A percentile compares a stretch with the other conserved stretches of the same genome.
These are phyloP conservation scores for Rutstroemia sydowiana DNA, from an alignment of 2,329 filamentous ascomycete species.

Conservation along the genomic window DNA sequence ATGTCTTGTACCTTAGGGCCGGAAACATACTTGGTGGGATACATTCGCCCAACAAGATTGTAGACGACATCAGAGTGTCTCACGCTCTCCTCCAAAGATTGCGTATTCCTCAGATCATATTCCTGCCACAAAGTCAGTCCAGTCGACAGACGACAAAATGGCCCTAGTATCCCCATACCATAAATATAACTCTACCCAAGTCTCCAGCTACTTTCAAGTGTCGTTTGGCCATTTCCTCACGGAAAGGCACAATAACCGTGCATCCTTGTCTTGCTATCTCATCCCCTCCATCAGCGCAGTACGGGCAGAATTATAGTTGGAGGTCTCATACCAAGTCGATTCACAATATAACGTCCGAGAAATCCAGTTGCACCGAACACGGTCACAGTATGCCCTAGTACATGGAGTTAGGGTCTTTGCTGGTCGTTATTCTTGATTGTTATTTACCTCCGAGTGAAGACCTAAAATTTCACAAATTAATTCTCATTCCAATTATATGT, in stretches of 20 bases:
- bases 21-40: slow-evolving; percentile 76
- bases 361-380: slow-evolving; percentile 97
- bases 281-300: slow-evolving; percentile 18
- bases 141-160: background rate
- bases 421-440: slow-evolving; percentile 2
- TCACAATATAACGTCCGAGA: slow-evolving; percentile 94
- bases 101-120: slow-evolving; percentile 89
- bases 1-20: background rate
- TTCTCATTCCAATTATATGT: background rate
- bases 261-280: slow-evolving; percentile 78
- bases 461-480: slow-evolving; percentile 40
- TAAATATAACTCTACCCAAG: slow-evolving; percentile 79
- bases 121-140: slow-evolving; percentile 47
- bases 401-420: slow-evolving; percentile 16
- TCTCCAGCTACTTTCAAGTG: slow-evolving; percentile 96
- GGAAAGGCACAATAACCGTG: slow-evolving; percentile 86
- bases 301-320: background rate
- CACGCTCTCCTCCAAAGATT: slow-evolving; percentile 93
- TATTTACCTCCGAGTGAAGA: slow-evolving; percentile 76
- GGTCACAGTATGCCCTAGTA: slow-evolving; percentile 81
- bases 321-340: slow-evolving; percentile 63
- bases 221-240: slow-evolving; percentile 96
- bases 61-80: slow-evolving; percentile 96
- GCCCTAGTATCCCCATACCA: slow-evolving; percentile 41
- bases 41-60: slow-evolving; percentile 89